phyloP scores from a whole-genome alignment of 2,329 filamentous ascomycete species.

The Aureobasidium musti region DNA sequence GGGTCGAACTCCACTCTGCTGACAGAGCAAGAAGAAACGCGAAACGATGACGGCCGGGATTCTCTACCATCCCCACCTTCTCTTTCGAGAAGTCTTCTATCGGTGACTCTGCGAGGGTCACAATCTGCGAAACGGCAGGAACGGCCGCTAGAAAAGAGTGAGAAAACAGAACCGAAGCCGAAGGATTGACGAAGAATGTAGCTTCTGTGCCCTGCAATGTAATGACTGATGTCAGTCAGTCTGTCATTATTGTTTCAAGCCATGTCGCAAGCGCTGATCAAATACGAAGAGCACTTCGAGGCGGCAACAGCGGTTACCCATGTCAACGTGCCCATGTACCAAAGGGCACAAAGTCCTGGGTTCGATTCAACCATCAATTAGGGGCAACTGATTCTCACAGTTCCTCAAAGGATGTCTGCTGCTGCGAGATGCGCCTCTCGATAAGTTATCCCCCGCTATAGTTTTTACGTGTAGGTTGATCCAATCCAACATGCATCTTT shows the following conservation, averaged over 20 bases:
- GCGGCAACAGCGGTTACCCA: not conserved
- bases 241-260: not conserved
- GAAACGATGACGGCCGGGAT: not conserved
- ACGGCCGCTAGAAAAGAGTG: slow-evolving; percentile 25
- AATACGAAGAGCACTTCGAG: not conserved
- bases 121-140: slow-evolving; percentile 5
- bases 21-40: slow-evolving; percentile 17
- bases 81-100: slow-evolving; percentile 29
- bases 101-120: not conserved
- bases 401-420: not conserved
- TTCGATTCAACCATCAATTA: not conserved
- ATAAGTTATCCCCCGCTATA: not conserved
- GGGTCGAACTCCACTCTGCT: slow-evolving; percentile 22
- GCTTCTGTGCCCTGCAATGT: not conserved
- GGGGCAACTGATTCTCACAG: not conserved
- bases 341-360: not conserved
- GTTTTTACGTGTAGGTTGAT: not conserved
- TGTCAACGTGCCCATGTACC: not conserved
- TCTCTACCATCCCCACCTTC: slow-evolving; percentile 15
- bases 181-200: not conserved
- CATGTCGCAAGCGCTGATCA: not conserved
- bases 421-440: not conserved
- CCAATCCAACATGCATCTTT: not conserved
- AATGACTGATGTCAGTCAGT: slow-evolving; percentile 25
- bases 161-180: slow-evolving; percentile 2